Conservation (phyloP, 352 stramenopile genomes). For the Hyaloperonospora arabidopsidis region DNA sequence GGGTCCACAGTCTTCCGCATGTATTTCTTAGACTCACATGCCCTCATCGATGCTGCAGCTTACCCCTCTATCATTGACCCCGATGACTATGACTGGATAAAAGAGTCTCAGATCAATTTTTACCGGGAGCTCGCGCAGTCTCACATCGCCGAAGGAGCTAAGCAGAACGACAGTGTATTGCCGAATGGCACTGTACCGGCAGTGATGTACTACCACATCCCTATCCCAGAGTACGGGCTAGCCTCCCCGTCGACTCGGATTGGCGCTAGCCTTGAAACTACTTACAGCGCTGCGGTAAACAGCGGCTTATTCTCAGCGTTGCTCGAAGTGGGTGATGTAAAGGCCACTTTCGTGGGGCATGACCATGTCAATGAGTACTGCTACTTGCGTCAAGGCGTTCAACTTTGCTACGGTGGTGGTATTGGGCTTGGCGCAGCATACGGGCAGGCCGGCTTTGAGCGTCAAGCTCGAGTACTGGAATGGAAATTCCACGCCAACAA, state of each 20-base stretch:
- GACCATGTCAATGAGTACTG: conserved; percentile 65
- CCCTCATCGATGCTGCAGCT: conserved; percentile 22
- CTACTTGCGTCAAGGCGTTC: conserved; percentile 35
- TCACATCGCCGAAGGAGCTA: conserved; percentile 8
- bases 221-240: conserved; percentile 38
- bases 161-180: conserved; percentile 10
- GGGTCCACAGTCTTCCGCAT: conserved; percentile 44
- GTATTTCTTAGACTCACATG: conserved; percentile 64
- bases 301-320: conserved; percentile 34
- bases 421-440: conserved; percentile 38
- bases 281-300: conserved; percentile 24
- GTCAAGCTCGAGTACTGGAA: conserved; percentile 37
- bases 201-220: conserved; percentile 65
- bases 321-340: conserved; percentile 40
- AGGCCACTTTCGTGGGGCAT: conserved; percentile 50
- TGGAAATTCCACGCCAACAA: conserved; percentile 34
- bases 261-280: conserved; percentile 29
- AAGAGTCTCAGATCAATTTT: conserved; percentile 36
- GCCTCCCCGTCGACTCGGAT: conserved; percentile 13
- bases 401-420: conserved; percentile 51
- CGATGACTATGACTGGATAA: conserved; percentile 41
- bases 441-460: conserved; percentile 21
- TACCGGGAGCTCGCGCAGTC: conserved; percentile 30
- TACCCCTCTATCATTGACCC: conserved; percentile 26
- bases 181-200: conserved; percentile 23